Base-by-base conservation (phyloP, 805 yeast genomes). In the Pichia occidentalis region DNA sequence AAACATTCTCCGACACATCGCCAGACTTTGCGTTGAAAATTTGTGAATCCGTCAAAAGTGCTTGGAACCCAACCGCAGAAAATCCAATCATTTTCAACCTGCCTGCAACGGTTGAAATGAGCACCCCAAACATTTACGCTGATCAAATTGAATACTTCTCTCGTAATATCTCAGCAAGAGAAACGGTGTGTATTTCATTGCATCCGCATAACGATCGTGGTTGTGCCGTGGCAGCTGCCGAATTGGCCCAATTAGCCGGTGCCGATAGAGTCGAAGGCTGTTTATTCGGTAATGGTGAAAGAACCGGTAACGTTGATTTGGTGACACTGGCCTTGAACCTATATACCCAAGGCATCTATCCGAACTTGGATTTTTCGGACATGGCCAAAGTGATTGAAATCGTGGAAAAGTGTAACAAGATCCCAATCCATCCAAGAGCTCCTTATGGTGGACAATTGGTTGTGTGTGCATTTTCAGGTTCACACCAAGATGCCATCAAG, bases 241-340 rank as follows among this genome's bases (percentile, higher is more conserved):
- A 83, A 60, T 70, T 83, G 40, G 94, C 84, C 32, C 79, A 77
- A 53, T 53, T 83, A 60, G 94, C 86, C 3, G 94, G 94, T 37
- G 94, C 86, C n/a, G 86, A 83, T 57, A 73, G 94, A 59, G 83
- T 83, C 19, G 94, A 83, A 61, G 94, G 94, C 17, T 83, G 90
- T 63, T 62, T 83, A 33, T 83, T 83, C 51, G 94, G 92, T 36
- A 83, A 83, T 53, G 92, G 94, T 49, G 94, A 83, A 65, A 75
- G 94, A 59, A 83, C 94, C 4, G 94, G 94, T 47, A 83, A 83
- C 54, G 94, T 84, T 36, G 92, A 84, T 56, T 63, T 83, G 38
- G 87, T 83, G 23, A 83, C 92, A 2, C 63, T 83, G 36, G 90
- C 86, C 5, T 66, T 83, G 44, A 83, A 83, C 53, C 65, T 83